Conservation (phyloP, 176 grass and related monocot genomes). For the Poa pratensis region DNA sequence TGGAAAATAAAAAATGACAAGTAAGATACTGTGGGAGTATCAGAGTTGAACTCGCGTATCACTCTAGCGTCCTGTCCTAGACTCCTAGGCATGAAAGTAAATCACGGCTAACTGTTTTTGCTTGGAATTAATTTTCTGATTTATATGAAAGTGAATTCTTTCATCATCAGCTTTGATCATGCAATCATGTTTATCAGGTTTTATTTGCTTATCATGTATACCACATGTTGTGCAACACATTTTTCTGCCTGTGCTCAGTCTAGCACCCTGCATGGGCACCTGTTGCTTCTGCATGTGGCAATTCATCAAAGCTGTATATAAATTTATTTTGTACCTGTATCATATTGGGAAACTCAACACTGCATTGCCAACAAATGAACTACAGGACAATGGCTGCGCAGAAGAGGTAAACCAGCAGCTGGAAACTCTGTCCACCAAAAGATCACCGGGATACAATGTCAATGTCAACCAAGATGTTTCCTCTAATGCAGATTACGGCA, state of each 20-base stretch:
- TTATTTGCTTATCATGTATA: too few relatives aligned
- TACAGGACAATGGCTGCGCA: constrained; percentile 3
- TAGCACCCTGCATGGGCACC: not conserved
- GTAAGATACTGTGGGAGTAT: not conserved
- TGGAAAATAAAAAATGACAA: not conserved
- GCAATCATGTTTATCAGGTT: too few relatives aligned
- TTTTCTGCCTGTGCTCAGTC: not conserved
- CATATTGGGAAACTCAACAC: not conserved
- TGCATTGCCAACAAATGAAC: constrained; percentile 36
- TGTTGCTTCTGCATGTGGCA: not conserved
- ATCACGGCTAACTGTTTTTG: not conserved
- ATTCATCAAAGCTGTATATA: not conserved
- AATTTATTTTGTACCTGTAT: not conserved
- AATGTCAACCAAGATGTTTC: constrained; percentile 34
- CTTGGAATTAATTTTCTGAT: not conserved
- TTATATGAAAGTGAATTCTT: not conserved
- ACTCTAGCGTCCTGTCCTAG: not conserved
- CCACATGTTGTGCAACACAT: too few relatives aligned
- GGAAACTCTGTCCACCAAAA: constrained; percentile 7
- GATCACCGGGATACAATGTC: constrained; percentile 2
- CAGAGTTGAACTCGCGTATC: not conserved
- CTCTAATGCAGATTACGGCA: constrained; percentile 19
- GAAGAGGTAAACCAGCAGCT: constrained; percentile 11
- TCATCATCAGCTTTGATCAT: not conserved
- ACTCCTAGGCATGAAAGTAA: constrained; percentile 3